Percentiles rank a stretch among this genome's conserved stretches.
These are phyloP conservation scores for Linnemannia elongata DNA, from an alignment of 192 early-diverging fungal species.

Conservation along the genomic window DNA sequence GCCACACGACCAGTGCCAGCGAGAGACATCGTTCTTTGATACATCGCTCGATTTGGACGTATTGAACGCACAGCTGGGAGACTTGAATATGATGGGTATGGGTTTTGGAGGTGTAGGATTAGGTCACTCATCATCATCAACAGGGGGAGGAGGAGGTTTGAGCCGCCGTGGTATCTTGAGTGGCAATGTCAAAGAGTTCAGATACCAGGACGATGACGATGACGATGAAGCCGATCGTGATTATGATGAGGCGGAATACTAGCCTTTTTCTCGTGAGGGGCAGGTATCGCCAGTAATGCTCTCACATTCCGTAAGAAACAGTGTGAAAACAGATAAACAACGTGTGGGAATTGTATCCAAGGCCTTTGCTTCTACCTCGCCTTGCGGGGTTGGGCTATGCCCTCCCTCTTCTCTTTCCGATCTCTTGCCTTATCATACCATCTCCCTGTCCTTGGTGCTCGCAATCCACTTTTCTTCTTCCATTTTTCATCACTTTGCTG, in stretches of 20 bases:
- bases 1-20: conserved; percentile 46
- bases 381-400: no score
- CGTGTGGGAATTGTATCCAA: no score
- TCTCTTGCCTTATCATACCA: no score
- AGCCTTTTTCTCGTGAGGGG: neutral
- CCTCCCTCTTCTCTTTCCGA: no score
- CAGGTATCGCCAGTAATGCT: no score
- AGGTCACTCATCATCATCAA: neutral
- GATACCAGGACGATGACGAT: conserved; percentile 51
- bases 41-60: neutral
- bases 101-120: neutral
- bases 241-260: conserved; percentile 2
- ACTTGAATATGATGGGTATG: conserved; percentile 32
- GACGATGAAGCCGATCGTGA: conserved; percentile 24
- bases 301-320: neutral
- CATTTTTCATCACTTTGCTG: no score
- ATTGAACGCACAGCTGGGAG: neutral
- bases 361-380: no score
- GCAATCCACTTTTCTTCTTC: no score
- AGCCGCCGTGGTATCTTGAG: conserved; percentile 40
- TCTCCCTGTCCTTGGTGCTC: no score
- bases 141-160: neutral
- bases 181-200: conserved; percentile 45
- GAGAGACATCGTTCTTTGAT: conserved; percentile 37
- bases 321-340: neutral